Evolutionary conservation across 2,329 filamentous ascomycete genomes (phyloP), one percentile per base, ranked within the genome.

Genomic region (Talaromyces sp.): DNA sequence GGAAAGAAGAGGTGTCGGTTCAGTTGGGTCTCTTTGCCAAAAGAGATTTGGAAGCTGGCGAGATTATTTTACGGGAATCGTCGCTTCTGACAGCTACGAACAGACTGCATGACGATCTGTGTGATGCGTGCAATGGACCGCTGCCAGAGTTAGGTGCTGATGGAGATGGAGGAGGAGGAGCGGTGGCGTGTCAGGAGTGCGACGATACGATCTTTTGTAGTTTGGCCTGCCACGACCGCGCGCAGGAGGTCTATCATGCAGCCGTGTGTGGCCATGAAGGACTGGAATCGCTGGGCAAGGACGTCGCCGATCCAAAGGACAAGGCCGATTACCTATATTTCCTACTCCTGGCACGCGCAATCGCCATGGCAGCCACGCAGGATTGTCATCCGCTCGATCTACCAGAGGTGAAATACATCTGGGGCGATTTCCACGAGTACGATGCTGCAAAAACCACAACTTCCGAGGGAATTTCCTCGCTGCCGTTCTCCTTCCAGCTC

Each of bases 11-110:
- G 24, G 71, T 83, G 54, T 77, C 78, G 26, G 83, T 82, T 60
- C 94, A 99, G 74, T 83, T 99, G 0, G 94, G 94, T 4, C 83
- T 99, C 3, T 97, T 97, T 72, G 93, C 92, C 8, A 90, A 86
- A 67, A 84, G 90, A 64, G 88, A 96, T 65, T 90, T 97, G 41
- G 77, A 80, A 0, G 85, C 91, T 0, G 90, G 89, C 10, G 89
- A 95, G 71, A 80, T 83, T 6, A 86, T 97, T 1, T 82, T 99
- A 31, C 80, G 85, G 54, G 94, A 99, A 70, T 90, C 88, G 62
- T 94, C 92, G 9, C 83, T 96, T 8, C 79, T 99, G 46, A 96
- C 92, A 1, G 92, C 91, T 52, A 94, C 93, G 67, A 94, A 94
- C 71, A 87, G 91, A 31, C 83, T 94, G 12, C 91, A 95, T 70